A percentile compares a stretch with the other conserved stretches of the same genome.
Conservation (phyloP, 1,284 basidiomycete genomes). For the Leccinum angustisporum region DNA sequence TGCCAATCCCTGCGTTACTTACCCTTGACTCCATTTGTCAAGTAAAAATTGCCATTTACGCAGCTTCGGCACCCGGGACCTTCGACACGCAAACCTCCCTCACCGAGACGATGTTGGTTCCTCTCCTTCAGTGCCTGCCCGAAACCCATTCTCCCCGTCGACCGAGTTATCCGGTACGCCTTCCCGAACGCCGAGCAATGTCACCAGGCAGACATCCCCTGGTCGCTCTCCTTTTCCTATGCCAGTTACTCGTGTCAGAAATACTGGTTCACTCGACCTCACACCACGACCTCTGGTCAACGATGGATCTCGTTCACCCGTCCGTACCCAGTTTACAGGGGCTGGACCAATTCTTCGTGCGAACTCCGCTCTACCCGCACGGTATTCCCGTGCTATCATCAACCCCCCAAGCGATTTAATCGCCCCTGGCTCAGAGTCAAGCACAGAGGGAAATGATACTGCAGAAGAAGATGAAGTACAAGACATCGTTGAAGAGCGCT, state of each 20-base stretch:
- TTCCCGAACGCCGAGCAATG: slow-evolving; percentile 6
- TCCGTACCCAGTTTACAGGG: slow-evolving; percentile 34
- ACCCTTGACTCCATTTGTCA: slow-evolving; percentile 16
- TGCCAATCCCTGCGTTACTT: not conserved
- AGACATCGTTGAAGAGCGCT: slow-evolving; percentile 21
- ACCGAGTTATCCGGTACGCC: slow-evolving; percentile 22
- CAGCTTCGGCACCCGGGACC: slow-evolving; percentile 69
- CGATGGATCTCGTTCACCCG: slow-evolving; percentile 32
- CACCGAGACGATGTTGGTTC: slow-evolving; percentile 38
- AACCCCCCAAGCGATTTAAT: slow-evolving; percentile 16
- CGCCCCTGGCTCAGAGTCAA: slow-evolving; percentile 6
- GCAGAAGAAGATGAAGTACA: slow-evolving; percentile 31
- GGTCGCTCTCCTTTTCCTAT: slow-evolving; percentile 25
- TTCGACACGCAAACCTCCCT: slow-evolving; percentile 73
- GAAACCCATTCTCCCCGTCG: slow-evolving; percentile 19
- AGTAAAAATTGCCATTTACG: slow-evolving; percentile 76
- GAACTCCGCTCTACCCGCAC: slow-evolving; percentile 31
- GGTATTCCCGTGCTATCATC: slow-evolving; percentile 29
- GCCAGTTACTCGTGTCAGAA: slow-evolving; percentile 16
- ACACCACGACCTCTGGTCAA: slow-evolving; percentile 17
- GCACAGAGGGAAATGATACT: slow-evolving; percentile 24
- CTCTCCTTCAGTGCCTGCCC: slow-evolving; percentile 26
- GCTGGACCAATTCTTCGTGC: slow-evolving; percentile 28
- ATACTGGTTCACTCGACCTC: slow-evolving; percentile 30
- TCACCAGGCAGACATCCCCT: slow-evolving; percentile 24